These are phyloP conservation scores for Flueggea neowawraea DNA, from an alignment of 441 rosid species.

Conservation along the genomic window DNA sequence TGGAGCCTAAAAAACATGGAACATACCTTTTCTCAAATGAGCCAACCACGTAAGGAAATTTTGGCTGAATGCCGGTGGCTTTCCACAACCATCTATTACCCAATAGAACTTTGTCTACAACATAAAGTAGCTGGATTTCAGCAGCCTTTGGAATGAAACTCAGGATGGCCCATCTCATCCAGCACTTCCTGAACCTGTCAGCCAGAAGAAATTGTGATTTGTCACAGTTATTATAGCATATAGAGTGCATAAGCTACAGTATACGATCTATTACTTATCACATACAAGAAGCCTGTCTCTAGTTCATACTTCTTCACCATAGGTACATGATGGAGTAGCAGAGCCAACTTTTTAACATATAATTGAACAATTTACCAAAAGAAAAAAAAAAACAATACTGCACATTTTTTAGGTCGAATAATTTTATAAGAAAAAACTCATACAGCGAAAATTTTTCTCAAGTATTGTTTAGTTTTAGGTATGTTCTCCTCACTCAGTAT, in stretches of 20 bases:
- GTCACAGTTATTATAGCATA: neutral
- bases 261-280: neutral
- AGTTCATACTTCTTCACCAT: no score
- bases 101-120: constrained; percentile 73
- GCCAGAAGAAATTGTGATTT: neutral
- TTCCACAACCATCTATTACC: constrained; percentile 97
- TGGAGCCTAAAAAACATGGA: constrained; percentile 1
- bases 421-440: neutral
- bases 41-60: constrained; percentile 87
- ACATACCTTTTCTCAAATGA: constrained; percentile 90
- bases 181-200: constrained; percentile 81
- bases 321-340: neutral
- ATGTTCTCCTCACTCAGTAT: neutral
- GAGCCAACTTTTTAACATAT: neutral
- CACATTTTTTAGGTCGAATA: neutral
- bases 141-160: constrained; percentile 95
- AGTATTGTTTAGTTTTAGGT: constrained; percentile 5
- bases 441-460: constrained; percentile 2
- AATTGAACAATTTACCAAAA: neutral
- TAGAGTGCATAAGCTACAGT: neutral
- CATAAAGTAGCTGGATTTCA: constrained; percentile 80
- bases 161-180: constrained; percentile 87
- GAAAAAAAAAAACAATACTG: neutral
- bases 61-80: constrained; percentile 94
- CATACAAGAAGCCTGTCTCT: no score